Percentiles rank a stretch among this genome's conserved stretches.
phyloP scores from a whole-genome alignment of 2,329 filamentous ascomycete genomes.

The Xylariaceae sp. region DNA sequence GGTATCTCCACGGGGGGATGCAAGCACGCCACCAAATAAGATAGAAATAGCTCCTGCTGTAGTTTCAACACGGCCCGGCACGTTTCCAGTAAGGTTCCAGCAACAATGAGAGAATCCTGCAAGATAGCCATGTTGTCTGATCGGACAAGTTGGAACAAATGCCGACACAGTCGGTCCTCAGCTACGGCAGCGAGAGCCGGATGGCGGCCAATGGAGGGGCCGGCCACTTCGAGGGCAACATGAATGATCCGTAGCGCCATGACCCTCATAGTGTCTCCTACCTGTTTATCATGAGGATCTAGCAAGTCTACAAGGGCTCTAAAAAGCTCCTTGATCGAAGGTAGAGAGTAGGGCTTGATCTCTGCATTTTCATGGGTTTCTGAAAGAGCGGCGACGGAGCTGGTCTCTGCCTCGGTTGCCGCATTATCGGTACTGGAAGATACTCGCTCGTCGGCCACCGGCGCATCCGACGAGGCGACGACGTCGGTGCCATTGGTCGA shows the following conservation, averaged over 20 bases:
- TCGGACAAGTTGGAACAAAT: conserved; percentile 91
- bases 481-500: conserved; percentile 62
- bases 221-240: conserved; percentile 92
- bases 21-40: conserved; percentile 88
- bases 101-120: conserved; percentile 87
- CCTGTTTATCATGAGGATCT: conserved; percentile 86
- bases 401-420: conserved; percentile 24
- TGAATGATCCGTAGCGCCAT: conserved; percentile 98
- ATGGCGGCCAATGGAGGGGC: conserved; percentile 89
- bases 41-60: conserved; percentile 93
- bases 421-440: conserved; percentile 42
- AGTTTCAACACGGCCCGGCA: conserved; percentile 88
- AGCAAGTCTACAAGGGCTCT: conserved; percentile 89
- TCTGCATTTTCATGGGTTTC: conserved; percentile 37
- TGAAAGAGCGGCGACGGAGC: conserved; percentile 19
- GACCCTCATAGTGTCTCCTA: conserved; percentile 92
- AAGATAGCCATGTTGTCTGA: conserved; percentile 96
- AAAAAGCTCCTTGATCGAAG: conserved; percentile 91
- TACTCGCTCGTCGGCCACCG: conserved; percentile 34
- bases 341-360: conserved; percentile 85
- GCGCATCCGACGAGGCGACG: conserved; percentile 48
- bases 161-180: conserved; percentile 87
- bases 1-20: conserved; percentile 95
- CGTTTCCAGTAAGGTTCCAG: conserved; percentile 84
- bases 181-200: conserved; percentile 82